Percentiles rank a stretch among this genome's conserved stretches.
Conservation (phyloP, 441 rosid species). For the Rhodomyrtus psidioides region DNA sequence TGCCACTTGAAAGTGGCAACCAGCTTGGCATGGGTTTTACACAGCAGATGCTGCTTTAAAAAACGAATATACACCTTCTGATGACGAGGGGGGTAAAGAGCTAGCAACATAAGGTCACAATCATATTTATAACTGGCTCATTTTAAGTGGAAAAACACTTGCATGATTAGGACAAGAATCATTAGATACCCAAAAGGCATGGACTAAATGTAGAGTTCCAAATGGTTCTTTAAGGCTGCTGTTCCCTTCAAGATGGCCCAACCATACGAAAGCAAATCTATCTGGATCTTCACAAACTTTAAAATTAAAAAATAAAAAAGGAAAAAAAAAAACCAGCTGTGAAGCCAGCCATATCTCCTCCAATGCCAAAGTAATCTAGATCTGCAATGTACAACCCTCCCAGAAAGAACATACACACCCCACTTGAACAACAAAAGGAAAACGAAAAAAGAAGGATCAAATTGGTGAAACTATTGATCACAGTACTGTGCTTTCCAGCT, state of each 20-base stretch:
- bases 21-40: not conserved
- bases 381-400: not conserved
- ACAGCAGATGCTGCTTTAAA: not conserved
- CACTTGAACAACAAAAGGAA: not conserved
- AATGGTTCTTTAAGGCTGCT: not conserved
- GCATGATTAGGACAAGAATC: not conserved
- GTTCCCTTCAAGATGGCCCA: not conserved
- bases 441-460: not conserved
- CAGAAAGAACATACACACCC: not conserved
- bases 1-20: not conserved
- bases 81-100: not conserved
- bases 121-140: not conserved
- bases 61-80: not conserved
- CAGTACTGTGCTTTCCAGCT: not conserved
- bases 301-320: rapidly evolving
- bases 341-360: not conserved
- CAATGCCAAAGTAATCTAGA: not conserved
- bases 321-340: not conserved
- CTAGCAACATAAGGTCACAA: not conserved
- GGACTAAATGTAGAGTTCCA: not conserved
- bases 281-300: not conserved
- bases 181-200: not conserved
- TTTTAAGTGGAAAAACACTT: not conserved
- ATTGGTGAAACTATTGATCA: not conserved
- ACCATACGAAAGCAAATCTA: not conserved